A percentile compares a stretch with the other conserved stretches of the same genome.
Evolutionary conservation across 1,284 basidiomycete species (phyloP).

Genomic region (Ustilago shanxiensis): DNA sequence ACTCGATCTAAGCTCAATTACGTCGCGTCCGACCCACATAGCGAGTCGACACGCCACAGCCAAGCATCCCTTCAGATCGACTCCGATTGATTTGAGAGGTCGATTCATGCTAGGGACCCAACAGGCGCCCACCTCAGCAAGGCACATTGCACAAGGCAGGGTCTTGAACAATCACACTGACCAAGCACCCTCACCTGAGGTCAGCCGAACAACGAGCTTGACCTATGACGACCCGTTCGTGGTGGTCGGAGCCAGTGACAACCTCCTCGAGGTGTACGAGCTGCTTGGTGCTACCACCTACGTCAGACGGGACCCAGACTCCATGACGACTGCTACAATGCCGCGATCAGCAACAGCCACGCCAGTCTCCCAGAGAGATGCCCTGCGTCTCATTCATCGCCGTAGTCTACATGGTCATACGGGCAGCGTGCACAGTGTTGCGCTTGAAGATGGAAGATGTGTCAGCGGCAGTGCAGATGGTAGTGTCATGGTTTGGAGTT

Average conservation of each 20-base stretch:
- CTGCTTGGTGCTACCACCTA: slow-evolving; percentile 39
- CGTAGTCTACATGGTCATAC: slow-evolving; percentile 68
- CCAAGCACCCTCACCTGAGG: neutral
- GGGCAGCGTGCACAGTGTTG: slow-evolving; percentile 62
- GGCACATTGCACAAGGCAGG: neutral
- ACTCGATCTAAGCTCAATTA: slow-evolving; percentile 12
- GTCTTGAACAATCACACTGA: neutral
- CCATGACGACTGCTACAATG: neutral
- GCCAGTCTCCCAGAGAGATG: slow-evolving; percentile 10
- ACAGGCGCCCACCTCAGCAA: neutral
- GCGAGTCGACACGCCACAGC: slow-evolving; percentile 43
- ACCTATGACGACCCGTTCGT: slow-evolving; percentile 64
- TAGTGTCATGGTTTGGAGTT: slow-evolving; percentile 67
- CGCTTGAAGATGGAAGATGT: slow-evolving; percentile 60
- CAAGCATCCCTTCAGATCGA: slow-evolving; percentile 28
- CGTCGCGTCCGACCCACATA: slow-evolving; percentile 18
- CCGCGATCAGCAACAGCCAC: slow-evolving; percentile 34
- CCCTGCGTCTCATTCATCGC: slow-evolving; percentile 53
- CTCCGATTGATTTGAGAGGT: slow-evolving; percentile 37
- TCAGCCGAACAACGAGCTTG: slow-evolving; percentile 41
- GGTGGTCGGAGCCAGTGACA: slow-evolving; percentile 62
- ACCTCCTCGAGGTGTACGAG: slow-evolving; percentile 66
- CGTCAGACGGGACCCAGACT: slow-evolving; percentile 8
- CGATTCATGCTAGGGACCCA: slow-evolving; percentile 26
- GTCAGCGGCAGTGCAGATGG: slow-evolving; percentile 68